Conservation (phyloP, 2,329 filamentous ascomycete species). For the Decorospora gaudefroyi region DNA sequence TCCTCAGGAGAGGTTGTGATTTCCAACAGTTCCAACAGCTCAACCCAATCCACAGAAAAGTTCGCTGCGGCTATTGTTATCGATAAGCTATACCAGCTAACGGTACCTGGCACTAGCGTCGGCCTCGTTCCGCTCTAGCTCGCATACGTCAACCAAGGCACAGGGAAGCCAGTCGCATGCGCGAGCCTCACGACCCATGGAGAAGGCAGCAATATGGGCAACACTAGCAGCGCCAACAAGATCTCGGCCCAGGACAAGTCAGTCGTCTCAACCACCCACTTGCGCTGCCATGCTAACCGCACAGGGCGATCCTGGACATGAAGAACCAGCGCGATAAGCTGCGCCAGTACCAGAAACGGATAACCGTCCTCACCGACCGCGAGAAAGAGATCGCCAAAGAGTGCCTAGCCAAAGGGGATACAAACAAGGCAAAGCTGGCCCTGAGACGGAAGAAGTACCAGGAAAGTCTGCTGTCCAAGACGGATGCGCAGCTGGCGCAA, state of each 20-base stretch:
- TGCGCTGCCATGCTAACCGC: conserved; percentile 12
- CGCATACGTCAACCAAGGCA: conserved; percentile 35
- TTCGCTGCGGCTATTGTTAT: conserved; percentile 38
- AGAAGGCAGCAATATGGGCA: conserved; percentile 61
- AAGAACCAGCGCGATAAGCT: conserved; percentile 97
- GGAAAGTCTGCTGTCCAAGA: conserved; percentile 83
- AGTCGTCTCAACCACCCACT: conserved; percentile 32
- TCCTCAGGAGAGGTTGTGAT: no score
- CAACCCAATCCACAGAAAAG: conserved; percentile 35
- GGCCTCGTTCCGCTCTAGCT: conserved; percentile 15
- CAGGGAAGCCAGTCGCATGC: conserved; percentile 22
- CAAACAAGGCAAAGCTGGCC: conserved; percentile 79
- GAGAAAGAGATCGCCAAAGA: conserved; percentile 85
- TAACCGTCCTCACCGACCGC: conserved; percentile 80
- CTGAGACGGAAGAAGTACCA: conserved; percentile 97
- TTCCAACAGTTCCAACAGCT: no score
- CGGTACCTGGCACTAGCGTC: no score
- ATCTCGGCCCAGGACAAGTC: conserved; percentile 86
- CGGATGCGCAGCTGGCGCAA: conserved; percentile 90
- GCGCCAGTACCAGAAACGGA: conserved; percentile 91
- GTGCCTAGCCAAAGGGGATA: conserved; percentile 80
- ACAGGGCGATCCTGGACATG: conserved; percentile 92
- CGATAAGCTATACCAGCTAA: no score
- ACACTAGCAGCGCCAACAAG: conserved; percentile 65
- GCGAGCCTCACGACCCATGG: conserved; percentile 28